Base-by-base conservation (phyloP, 2,329 filamentous ascomycete genomes). In the Arthrobotrys iridis region DNA sequence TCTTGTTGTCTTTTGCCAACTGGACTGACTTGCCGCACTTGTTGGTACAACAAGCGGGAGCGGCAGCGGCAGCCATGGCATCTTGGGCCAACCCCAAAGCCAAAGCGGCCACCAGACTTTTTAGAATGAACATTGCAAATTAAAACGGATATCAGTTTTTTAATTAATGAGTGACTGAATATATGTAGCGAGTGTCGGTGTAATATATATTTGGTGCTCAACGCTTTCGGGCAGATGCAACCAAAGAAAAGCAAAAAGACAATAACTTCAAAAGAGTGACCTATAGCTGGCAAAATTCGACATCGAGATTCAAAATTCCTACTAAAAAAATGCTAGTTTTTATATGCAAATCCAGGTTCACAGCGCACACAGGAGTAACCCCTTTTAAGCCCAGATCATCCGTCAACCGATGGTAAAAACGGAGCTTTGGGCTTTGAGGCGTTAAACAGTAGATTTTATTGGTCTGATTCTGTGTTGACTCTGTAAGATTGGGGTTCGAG, bases 21-120 rank as follows among this genome's bases (percentile, higher is more conserved):
- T 28, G 22, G n/a, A 74, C 41, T 5, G 70, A 13, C 46, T 67
- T 67, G 35, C 70, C 70, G 55, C 70, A 74, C n/a, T 67, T 50
- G 11, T 74, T 48, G 5, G 62, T 63, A 24, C 70, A 74, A 30
- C 62, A 66, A 2, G 46, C 26, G 3, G 41, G 45, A 20, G 46
- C 35, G 10, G 24, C 24, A 5, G 46, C 35, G 2, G 50, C 43
- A 13, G 70, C 70, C 46, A 63, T 22, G 6, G 62, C 43, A 13
- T 50, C 55, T 26, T 67, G 62, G n/a, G 52, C 57, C 35, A 74
- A 41, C 20, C 55, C 62, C 35, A 74, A 57, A 37, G 60, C 62
- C 52, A 74, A 40, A 7, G 24, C 70, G 33, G 70, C 70, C 62
- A 57, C 70, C 33, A 74, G 33, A 60, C 55, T 59, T 28, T 63